Base-by-base conservation (phyloP, 2,329 filamentous ascomycete species). In the Penicillium sp. region DNA sequence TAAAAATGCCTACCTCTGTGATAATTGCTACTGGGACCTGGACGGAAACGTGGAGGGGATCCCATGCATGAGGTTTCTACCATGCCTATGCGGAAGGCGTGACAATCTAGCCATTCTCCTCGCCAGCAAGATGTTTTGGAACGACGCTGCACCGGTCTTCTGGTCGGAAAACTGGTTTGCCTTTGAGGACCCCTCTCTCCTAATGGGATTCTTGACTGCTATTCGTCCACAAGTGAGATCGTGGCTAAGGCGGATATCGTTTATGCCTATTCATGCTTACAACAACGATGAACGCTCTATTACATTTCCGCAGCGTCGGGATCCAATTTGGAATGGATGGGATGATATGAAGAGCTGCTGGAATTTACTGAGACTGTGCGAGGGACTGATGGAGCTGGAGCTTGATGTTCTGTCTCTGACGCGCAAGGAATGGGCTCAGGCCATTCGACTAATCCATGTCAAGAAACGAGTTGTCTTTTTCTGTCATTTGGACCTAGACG, bases 191-290 rank as follows among this genome's bases (percentile, higher is more conserved):
- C 53, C 57, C 1, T 36, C 39, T 33, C n/a, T 60, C 4, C 48
- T 63, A 3, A 49, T 19, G 2, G 50, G 60, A 0, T 63, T 63
- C 44, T 25, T 62, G 15, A 16, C 34, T 23, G 41, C 43, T 36
- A 31, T 63, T 11, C 40, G 57, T 8, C 57, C 54, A 0, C 62
- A 72, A 29, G 51, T 59, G 10, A 50, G 66, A 53, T 53, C 68
- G 59, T 58, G 58, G 58, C 25, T 61, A 19, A 41, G 47, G 38
- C 38, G 44, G 13, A 55, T 61, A 13, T 55, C 54, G n/a, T 53
- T 61, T 21, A 54, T 61, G 50, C 57, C 57, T n/a, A 16, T 47
- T 5, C 45, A 54, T 55, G n/a, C 34, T 38, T 23, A 38, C 16
- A 8, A 50, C 7, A 25, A 54, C 29, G 10, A 16, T 9, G 29